Conservation (phyloP, 1,139 yeast species). For the Geotrichum aggregatum region DNA sequence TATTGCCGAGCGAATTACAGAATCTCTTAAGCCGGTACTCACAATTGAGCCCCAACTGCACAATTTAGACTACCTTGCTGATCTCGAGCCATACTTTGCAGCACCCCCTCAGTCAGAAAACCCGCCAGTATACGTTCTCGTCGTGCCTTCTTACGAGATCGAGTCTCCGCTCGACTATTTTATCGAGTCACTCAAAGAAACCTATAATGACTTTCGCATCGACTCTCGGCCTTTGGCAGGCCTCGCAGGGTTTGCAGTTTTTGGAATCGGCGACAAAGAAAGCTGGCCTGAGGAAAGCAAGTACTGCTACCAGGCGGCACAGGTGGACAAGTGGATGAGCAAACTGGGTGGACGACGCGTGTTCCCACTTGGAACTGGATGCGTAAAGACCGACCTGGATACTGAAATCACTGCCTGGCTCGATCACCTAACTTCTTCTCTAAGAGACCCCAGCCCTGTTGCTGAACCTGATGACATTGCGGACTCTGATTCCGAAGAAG, state of each 20-base stretch:
- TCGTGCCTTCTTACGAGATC: constrained; percentile 86
- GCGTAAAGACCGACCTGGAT: constrained; percentile 71
- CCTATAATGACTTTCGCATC: constrained; percentile 77
- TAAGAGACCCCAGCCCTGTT: constrained; percentile 59
- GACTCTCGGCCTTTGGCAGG: constrained; percentile 69
- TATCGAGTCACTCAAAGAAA: constrained; percentile 73
- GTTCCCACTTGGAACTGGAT: constrained; percentile 80
- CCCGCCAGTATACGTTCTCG: constrained; percentile 59
- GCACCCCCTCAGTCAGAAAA: constrained; percentile 44
- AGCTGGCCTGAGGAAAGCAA: constrained; percentile 67
- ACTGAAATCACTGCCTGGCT: constrained; percentile 63
- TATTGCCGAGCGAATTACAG: constrained; percentile 46
- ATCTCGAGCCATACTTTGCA: constrained; percentile 76
- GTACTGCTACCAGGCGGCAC: constrained; percentile 81
- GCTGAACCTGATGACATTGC: constrained; percentile 41
- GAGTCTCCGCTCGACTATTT: constrained; percentile 90
- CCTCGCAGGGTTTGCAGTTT: constrained; percentile 73
- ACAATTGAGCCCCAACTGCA: constrained; percentile 50
- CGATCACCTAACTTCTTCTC: constrained; percentile 52
- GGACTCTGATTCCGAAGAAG: constrained; percentile 50
- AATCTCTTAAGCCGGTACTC: constrained; percentile 40
- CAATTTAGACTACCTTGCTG: constrained; percentile 78
- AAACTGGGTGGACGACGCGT: constrained; percentile 81
- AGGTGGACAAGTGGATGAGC: constrained; percentile 71
- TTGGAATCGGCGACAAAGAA: constrained; percentile 85